Evolutionary conservation across 1,139 yeast species (phyloP).

Genomic region (Lodderomyces pseudojiufengensis): DNA sequence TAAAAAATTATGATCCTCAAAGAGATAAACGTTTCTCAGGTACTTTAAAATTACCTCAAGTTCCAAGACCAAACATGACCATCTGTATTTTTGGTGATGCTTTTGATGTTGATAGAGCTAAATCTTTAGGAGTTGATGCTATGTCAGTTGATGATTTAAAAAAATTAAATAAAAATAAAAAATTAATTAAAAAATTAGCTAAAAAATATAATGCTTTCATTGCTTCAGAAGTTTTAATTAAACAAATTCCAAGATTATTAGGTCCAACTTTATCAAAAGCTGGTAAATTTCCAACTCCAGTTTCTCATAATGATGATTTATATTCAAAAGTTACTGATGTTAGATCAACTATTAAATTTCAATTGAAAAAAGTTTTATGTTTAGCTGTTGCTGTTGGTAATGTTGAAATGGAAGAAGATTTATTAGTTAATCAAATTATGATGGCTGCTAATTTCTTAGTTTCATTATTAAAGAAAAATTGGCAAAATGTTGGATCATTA

Average conservation of each 20-base stretch:
- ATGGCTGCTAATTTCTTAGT: constrained; percentile 99
- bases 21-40: constrained; percentile 99
- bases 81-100: constrained; percentile 99
- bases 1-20: constrained; percentile 99
- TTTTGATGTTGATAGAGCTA: constrained; percentile 99
- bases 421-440: constrained; percentile 96
- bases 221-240: constrained; percentile 98
- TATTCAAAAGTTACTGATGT: constrained; percentile 95
- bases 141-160: constrained; percentile 99
- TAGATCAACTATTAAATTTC: constrained; percentile 99
- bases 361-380: constrained; percentile 93
- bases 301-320: constrained; percentile 98
- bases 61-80: constrained; percentile 99
- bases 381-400: constrained; percentile 96
- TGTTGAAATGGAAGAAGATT: constrained; percentile 98
- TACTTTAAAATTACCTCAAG: constrained; percentile 95
- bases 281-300: constrained; percentile 99
- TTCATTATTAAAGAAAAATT: constrained; percentile 99
- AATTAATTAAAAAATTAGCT: constrained; percentile 98
- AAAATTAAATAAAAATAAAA: constrained; percentile 99
- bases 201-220: constrained; percentile 99
- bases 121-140: constrained; percentile 98
- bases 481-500: constrained; percentile 99
- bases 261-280: constrained; percentile 99
- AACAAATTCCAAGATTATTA: constrained; percentile 99